Base-by-base conservation (phyloP, 176 grass and related monocot genomes). In the Carex littledalei region DNA sequence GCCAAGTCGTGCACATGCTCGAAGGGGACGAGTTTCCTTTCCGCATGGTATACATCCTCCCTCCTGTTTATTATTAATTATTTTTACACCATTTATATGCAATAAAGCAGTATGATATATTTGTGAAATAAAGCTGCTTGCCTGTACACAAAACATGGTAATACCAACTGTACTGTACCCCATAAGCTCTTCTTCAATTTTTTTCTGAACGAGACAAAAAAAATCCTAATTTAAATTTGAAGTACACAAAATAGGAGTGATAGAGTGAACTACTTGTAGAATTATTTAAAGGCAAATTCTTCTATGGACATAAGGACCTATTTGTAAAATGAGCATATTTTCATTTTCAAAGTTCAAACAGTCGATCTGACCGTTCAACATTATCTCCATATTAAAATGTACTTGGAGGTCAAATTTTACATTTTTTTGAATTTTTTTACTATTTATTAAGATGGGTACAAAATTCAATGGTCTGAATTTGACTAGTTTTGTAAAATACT, bases 11-110 rank as follows among this genome's bases (percentile, higher is more conserved):
- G 5, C 91, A 96, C 81, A 99, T 99, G 91, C 93, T 99, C 63
- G 97, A 95, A 76, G 90, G 91, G 55, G 93, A 94, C 79, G 93
- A 96, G 88, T 99, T 99, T 84, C 97, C 93, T 65, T 94, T 89
- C 71, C 93, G 97, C 55, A 78, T 67, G 47, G 95, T 94, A 86
- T 68, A n/a, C 26, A n/a, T 68, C 12, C 22, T 67, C 21, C 22
- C 21, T 41, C 54, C 26, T 57, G 13, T 55, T 63, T 47, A 15
- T 3, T 63, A 63, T 64, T 81, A 26, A 64, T 45, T 81, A 37
- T 63, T 47, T 43, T 21, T 63, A 63, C 58, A 32, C 17, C 2
- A 21, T 6, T 81, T 22, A 77, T 77, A 29, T 26, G 16, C 1
- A 77, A 54, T 22, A 67, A 11, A 39, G 66, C 14, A 37, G 52